Conservation (phyloP, 2,329 filamentous ascomycete species). For the Ceratocystis cacaofunesta region DNA sequence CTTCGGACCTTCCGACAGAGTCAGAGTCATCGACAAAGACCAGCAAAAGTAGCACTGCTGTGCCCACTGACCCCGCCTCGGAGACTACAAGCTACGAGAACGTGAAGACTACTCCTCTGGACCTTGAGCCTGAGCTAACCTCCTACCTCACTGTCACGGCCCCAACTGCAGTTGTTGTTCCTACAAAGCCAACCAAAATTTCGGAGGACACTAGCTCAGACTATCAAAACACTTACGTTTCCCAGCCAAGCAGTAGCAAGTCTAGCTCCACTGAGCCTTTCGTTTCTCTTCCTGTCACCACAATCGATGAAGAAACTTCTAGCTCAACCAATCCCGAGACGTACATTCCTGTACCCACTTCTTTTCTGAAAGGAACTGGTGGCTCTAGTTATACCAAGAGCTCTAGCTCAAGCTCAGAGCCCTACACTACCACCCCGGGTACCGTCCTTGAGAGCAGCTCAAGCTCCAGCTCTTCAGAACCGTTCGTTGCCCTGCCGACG, state of each 20-base stretch:
- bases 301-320: neutral
- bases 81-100: neutral
- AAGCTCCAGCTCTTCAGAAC: neutral
- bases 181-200: neutral
- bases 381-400: neutral
- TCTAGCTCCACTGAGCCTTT: neutral
- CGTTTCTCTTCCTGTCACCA: neutral
- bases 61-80: neutral
- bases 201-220: neutral
- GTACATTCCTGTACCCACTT: neutral
- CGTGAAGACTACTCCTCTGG: neutral
- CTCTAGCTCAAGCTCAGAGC: neutral
- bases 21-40: neutral
- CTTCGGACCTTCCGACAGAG: neutral
- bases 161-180: slow-evolving; percentile 21
- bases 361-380: neutral
- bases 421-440: neutral
- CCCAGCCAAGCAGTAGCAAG: neutral
- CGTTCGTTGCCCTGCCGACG: neutral
- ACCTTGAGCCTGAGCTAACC: neutral
- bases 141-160: slow-evolving; percentile 20
- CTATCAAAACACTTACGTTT: neutral
- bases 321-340: neutral
- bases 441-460: neutral
- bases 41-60: neutral